Percentiles rank a stretch among this genome's conserved stretches.
Conservation (phyloP, 192 early-diverging fungal species). For the Mortierella claussenii region DNA sequence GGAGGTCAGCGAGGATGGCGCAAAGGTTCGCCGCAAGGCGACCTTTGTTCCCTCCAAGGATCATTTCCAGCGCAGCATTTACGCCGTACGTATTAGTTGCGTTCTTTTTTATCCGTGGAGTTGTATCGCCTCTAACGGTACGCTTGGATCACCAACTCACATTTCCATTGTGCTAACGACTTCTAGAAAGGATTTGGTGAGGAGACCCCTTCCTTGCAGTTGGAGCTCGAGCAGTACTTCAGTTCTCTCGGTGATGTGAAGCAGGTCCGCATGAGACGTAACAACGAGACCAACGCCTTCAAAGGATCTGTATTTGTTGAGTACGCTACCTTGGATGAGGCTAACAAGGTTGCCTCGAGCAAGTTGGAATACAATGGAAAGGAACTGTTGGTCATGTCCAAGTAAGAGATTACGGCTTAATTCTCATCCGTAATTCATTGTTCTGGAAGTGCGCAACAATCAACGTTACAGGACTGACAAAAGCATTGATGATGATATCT, state of each 20-base stretch:
- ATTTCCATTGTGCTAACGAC: too few species aligned
- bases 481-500: not conserved
- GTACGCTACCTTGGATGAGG: slow-evolving; percentile 58
- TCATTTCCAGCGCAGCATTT: slow-evolving; percentile 57
- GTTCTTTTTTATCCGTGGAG: too few species aligned
- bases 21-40: slow-evolving; percentile 62
- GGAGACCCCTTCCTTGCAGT: slow-evolving; percentile 45
- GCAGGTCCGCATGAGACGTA: slow-evolving; percentile 44
- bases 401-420: too few species aligned
- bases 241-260: slow-evolving; percentile 54
- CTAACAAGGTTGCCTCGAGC: slow-evolving; percentile 58
- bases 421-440: too few species aligned
- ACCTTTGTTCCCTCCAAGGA: slow-evolving; percentile 48
- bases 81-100: slow-evolving; percentile 63
- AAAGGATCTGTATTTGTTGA: slow-evolving; percentile 67
- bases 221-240: slow-evolving; percentile 59
- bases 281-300: slow-evolving; percentile 13
- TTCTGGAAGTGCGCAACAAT: too few species aligned
- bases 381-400: slow-evolving; percentile 58
- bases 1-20: slow-evolving; percentile 62
- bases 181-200: slow-evolving; percentile 57
- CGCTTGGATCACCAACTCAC: too few species aligned
- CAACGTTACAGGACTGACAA: too few species aligned
- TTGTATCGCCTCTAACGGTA: too few species aligned
- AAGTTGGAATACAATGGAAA: slow-evolving; percentile 55